A percentile compares a stretch with the other conserved stretches of the same genome.
Evolutionary conservation across 306 rosid genomes (phyloP).

Genomic region (Rubus parviflorus): DNA sequence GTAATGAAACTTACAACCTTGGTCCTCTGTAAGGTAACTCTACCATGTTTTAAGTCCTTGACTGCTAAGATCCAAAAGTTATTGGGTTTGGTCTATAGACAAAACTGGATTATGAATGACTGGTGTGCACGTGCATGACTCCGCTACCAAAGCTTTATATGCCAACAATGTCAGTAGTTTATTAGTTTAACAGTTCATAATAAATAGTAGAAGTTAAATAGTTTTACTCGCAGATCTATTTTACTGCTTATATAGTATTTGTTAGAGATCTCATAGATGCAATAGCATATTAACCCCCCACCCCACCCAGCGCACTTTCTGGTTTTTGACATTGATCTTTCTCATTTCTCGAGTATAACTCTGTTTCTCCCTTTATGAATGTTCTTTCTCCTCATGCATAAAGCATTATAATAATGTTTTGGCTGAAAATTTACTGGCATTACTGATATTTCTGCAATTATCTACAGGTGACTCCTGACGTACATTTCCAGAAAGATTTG

Average conservation of each 20-base stretch:
- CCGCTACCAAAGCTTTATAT: neutral
- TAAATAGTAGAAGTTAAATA: neutral
- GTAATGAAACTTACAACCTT: neutral
- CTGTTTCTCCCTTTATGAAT: neutral
- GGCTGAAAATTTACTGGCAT: constrained; percentile 6
- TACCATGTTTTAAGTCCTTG: neutral
- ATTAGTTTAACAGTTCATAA: neutral
- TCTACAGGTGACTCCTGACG: constrained; percentile 70
- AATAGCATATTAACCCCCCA: neutral
- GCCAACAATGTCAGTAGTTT: no score
- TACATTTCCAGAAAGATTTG: constrained; percentile 88
- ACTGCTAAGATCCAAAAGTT: neutral
- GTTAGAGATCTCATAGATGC: neutral
- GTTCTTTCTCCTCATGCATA: neutral
- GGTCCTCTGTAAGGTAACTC: neutral
- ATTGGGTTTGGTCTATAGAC: neutral
- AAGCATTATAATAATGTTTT: neutral
- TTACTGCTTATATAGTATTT: neutral
- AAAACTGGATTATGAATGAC: neutral
- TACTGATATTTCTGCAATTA: constrained; percentile 13
- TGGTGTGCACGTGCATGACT: neutral
- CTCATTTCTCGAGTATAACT: neutral
- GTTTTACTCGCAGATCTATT: neutral
- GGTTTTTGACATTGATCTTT: neutral
- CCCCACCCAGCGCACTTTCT: neutral